These are phyloP conservation scores for Penicillium nordicum DNA, from an alignment of 2,329 filamentous ascomycete species.

Conservation along the genomic window DNA sequence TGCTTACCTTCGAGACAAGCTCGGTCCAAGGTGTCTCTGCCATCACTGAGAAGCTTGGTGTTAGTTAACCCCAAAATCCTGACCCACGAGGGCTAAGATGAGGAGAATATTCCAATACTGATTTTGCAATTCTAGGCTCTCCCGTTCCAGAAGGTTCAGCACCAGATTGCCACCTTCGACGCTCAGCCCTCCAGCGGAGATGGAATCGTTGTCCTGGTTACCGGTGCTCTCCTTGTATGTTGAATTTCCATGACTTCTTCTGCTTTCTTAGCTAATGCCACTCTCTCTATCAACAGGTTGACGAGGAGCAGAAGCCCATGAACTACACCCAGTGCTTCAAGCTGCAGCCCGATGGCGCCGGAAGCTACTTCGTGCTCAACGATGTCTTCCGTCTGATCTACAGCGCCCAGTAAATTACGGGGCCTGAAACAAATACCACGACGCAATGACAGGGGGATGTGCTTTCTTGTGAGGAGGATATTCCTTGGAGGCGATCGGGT, in stretches of 20 bases:
- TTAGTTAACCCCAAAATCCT: slow-evolving; percentile 45
- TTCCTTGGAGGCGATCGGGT: slow-evolving; percentile 3
- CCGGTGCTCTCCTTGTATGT: slow-evolving; percentile 76
- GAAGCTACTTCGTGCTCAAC: slow-evolving; percentile 84
- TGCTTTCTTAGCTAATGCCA: not conserved
- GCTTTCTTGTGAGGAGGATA: not conserved
- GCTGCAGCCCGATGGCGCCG: slow-evolving; percentile 64
- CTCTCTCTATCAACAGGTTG: slow-evolving; percentile 58
- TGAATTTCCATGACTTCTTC: not conserved
- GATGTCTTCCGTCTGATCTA: slow-evolving; percentile 92
- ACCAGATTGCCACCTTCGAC: slow-evolving; percentile 74
- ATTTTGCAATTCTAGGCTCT: slow-evolving; percentile 54
- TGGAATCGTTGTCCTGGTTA: slow-evolving; percentile 82
- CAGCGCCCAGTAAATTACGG: slow-evolving; percentile 22
- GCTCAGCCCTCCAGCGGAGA: slow-evolving; percentile 72
- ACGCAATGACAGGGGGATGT: slow-evolving; percentile 15
- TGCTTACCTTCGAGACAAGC: slow-evolving; percentile 85
- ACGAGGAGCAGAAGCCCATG: slow-evolving; percentile 82
- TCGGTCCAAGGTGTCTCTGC: slow-evolving; percentile 60
- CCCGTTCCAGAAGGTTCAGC: slow-evolving; percentile 76
- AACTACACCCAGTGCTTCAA: slow-evolving; percentile 90
- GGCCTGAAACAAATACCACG: slow-evolving; percentile 13
- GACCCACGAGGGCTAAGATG: too few relatives aligned
- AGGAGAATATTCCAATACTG: not conserved
- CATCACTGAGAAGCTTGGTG: slow-evolving; percentile 79